phyloP scores from a whole-genome alignment of 345 rosid genomes.

The Linum trigynum region DNA sequence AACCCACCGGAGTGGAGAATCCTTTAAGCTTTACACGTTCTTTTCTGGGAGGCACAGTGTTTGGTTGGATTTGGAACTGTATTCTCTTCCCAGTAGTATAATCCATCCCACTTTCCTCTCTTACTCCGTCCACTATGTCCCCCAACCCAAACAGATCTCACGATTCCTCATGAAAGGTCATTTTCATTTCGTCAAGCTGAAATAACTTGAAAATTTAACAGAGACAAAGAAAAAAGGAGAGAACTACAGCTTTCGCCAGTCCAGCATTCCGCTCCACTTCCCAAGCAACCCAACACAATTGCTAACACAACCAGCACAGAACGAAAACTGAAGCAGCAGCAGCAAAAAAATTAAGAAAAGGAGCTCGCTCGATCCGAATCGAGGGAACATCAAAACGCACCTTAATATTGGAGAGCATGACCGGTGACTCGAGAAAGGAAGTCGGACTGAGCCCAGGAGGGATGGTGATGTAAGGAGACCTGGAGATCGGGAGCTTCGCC shows the following conservation, averaged over 20 bases:
- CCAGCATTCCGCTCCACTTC: slow-evolving; percentile 19
- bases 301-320: background rate
- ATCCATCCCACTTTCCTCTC: background rate
- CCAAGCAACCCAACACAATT: slow-evolving; percentile 13
- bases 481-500: slow-evolving; percentile 96
- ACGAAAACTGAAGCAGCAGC: background rate
- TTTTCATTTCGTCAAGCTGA: too few species aligned
- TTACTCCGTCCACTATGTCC: background rate
- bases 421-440: slow-evolving; percentile 90
- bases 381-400: slow-evolving; percentile 19
- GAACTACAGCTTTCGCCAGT: slow-evolving; percentile 1
- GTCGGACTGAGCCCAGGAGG: slow-evolving; percentile 91
- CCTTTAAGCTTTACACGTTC: background rate
- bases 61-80: background rate
- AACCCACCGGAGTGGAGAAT: background rate
- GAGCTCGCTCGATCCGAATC: background rate
- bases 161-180: background rate
- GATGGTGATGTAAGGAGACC: slow-evolving; percentile 61
- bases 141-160: background rate
- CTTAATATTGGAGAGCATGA: slow-evolving; percentile 85
- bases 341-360: background rate
- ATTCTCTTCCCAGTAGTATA: background rate
- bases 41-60: background rate
- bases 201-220: background rate
- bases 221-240: background rate